Base-by-base conservation (phyloP, 2,329 filamentous ascomycete species). In the Endocalyx cinctus region DNA sequence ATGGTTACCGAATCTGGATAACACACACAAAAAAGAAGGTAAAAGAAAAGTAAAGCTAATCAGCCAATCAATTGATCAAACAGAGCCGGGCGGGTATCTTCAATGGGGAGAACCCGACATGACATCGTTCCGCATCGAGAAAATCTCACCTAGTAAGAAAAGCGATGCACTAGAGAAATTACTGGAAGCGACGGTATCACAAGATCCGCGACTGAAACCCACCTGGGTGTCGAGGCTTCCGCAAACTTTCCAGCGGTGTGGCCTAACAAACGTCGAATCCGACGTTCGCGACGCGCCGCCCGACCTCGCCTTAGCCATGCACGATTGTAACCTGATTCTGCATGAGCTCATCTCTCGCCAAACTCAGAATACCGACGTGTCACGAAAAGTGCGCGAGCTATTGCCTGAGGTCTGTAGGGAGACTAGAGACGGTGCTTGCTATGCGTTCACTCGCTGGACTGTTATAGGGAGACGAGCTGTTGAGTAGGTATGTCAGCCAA, bases 341-440 rank as follows among this genome's bases (percentile, higher is more conserved):
- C 41, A 47, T 18, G 43, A 50, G 17, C 34, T 43, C 8, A 40
- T 48, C 8, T 27, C 41, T 6, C 46, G 37, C 10, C 42, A 41
- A 29, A 45, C 34, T 6, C 32, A 35, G 19, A 45, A 46, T 20
- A 33, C 42, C 15, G 27, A 22, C 6, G 25, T 42, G 37, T 18
- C 36, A n/a, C 13, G 32, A 5, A 23, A 36, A 18, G 17, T 45
- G 4, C 16, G 39, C 4, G 25, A 34, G 11, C 22, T 46, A 3
- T 15, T 47, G 16, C 39, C 41, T 3, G 19, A 30, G 14, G 43
- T 37, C 5, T 32, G 34, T 3, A 25, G 41, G 15, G 31, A 46
- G 34, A 39, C 39, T 1, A 37, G 27, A 23, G 36, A 44, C 8
- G 43, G 36, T 1, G 35, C 34, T 6, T 48, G 36, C 12, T 37